phyloP scores from a whole-genome alignment of 768 basidiomycete genomes.

The Lactarius vividus region DNA sequence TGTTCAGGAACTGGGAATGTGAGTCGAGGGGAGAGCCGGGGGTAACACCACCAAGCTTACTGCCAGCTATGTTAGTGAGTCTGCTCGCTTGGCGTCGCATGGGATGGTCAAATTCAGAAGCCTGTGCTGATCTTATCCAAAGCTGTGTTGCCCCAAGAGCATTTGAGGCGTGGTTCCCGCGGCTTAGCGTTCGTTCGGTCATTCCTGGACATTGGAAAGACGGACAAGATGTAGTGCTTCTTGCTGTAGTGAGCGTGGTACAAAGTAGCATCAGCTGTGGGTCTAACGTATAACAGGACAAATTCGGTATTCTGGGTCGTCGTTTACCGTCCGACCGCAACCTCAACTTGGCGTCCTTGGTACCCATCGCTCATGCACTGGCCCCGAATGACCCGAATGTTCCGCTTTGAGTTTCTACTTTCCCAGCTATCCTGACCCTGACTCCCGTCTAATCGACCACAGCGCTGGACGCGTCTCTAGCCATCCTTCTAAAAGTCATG shows the following conservation, averaged over 20 bases:
- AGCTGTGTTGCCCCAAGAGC: conserved; percentile 22
- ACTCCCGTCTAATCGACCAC: conserved; percentile 52
- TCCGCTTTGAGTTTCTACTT: conserved; percentile 32
- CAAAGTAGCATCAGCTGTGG: neutral
- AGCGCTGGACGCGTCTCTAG: conserved; percentile 59
- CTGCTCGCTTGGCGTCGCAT: neutral
- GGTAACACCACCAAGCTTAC: conserved; percentile 14
- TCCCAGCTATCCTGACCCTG: conserved; percentile 46
- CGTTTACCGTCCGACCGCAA: conserved; percentile 21
- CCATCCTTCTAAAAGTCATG: conserved; percentile 45
- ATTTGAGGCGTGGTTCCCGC: conserved; percentile 24
- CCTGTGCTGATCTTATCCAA: conserved; percentile 22
- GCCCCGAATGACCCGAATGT: neutral
- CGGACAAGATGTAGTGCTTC: conserved; percentile 23
- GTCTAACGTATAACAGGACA: conserved; percentile 9
- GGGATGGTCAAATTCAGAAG: neutral
- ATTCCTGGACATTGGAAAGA: conserved; percentile 25
- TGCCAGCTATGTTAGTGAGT: conserved; percentile 16
- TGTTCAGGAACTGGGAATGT: conserved; percentile 14
- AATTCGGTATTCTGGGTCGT: conserved; percentile 16
- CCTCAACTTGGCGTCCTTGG: conserved; percentile 22
- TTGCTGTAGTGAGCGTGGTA: conserved; percentile 23
- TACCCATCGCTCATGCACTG: conserved; percentile 21
- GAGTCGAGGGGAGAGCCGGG: conserved; percentile 11
- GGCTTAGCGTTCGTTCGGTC: conserved; percentile 13